A percentile compares a stretch with the other conserved stretches of the same genome.
Conservation (phyloP, 805 yeast species). For the Dipodascus geniculatus region DNA sequence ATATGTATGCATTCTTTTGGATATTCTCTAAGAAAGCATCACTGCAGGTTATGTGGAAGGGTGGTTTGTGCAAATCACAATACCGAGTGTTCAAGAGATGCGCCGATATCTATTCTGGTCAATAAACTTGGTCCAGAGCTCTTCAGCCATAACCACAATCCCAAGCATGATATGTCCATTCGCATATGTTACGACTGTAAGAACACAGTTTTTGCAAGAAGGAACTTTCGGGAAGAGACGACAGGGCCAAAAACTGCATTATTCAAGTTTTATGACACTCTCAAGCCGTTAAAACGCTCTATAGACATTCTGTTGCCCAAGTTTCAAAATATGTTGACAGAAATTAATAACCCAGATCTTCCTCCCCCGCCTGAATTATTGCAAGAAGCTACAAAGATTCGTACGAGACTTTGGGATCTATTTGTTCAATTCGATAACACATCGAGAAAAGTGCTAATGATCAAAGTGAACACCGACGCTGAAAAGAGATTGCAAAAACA, state of each 20-base stretch:
- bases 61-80: conserved; percentile 61
- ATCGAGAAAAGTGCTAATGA: conserved; percentile 32
- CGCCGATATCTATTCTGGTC: conserved; percentile 35
- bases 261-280: conserved; percentile 31
- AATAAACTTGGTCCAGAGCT: conserved; percentile 17
- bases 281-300: conserved; percentile 28
- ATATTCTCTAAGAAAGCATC: conserved; percentile 62
- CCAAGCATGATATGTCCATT: conserved; percentile 20
- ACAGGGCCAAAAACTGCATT: conserved; percentile 26
- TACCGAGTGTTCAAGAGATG: conserved; percentile 61
- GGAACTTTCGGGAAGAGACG: conserved; percentile 36
- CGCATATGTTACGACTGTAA: conserved; percentile 67
- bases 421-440: conserved; percentile 41
- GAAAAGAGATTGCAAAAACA: conserved; percentile 40
- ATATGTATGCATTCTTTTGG: conserved; percentile 51
- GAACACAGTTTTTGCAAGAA: conserved; percentile 42
- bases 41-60: conserved; percentile 80
- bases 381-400: conserved; percentile 29
- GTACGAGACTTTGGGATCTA: conserved; percentile 36
- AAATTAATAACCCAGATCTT: conserved; percentile 25
- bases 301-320: conserved; percentile 32
- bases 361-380: conserved; percentile 23
- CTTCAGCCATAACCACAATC: conserved; percentile 10
- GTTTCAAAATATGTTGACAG: conserved; percentile 30
- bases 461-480: conserved; percentile 28